phyloP scores from a whole-genome alignment of 2,329 filamentous ascomycete genomes.

The Pseudopithomyces chartarum region DNA sequence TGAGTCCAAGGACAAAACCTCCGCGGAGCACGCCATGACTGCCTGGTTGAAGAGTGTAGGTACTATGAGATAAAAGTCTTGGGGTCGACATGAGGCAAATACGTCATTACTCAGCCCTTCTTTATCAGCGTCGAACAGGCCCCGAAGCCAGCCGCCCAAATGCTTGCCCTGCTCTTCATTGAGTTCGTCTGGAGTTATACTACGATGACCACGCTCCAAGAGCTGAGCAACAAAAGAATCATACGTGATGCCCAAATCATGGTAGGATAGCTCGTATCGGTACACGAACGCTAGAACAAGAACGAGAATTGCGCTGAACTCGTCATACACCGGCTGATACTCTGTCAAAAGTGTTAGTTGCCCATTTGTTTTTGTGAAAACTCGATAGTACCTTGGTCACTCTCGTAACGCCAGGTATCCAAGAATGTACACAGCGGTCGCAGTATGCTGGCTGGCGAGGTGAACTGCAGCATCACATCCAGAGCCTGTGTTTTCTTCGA shows the following conservation, averaged over 20 bases:
- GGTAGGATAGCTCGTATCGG: conserved; percentile 69
- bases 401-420: conserved; percentile 80
- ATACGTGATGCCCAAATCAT: conserved; percentile 67
- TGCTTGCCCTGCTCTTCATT: conserved; percentile 69
- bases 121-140: conserved; percentile 68
- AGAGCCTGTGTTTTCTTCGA: conserved; percentile 72
- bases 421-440: conserved; percentile 75
- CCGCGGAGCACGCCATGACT: conserved; percentile 69
- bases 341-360: conserved; percentile 58
- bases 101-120: conserved; percentile 80
- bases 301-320: conserved; percentile 78
- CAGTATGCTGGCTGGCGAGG: conserved; percentile 70
- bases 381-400: conserved; percentile 65
- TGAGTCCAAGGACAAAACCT: conserved; percentile 68
- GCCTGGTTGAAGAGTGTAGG: conserved; percentile 79
- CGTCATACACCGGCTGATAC: conserved; percentile 84
- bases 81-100: conserved; percentile 80
- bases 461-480: conserved; percentile 77
- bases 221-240: conserved; percentile 74
- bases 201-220: conserved; percentile 63
- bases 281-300: conserved; percentile 76
- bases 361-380: neutral
- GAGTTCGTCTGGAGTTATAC: conserved; percentile 63
- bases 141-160: conserved; percentile 75
- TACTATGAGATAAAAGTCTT: conserved; percentile 80